Evolutionary conservation across 345 rosid species (phyloP).

Genomic region (Sonneratia alba): DNA sequence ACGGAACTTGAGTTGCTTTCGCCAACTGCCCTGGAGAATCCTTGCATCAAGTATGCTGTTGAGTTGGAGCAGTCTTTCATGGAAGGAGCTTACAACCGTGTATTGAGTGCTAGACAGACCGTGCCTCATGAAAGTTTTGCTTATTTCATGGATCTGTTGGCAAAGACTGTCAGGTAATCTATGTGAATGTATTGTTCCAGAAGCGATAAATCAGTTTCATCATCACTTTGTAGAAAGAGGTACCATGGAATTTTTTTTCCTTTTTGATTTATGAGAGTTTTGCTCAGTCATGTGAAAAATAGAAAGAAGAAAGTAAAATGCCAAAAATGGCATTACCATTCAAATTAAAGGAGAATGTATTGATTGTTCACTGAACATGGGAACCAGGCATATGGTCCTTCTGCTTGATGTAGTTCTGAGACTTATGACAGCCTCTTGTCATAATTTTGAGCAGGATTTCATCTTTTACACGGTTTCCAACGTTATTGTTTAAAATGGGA

Average conservation of each 20-base stretch:
- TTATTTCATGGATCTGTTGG: conserved; percentile 97
- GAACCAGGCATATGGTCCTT: not conserved
- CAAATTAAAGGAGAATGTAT: not conserved
- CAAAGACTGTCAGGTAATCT: conserved; percentile 84
- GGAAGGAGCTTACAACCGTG: conserved; percentile 99
- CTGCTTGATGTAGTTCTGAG: not conserved
- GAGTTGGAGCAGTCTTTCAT: conserved; percentile 99
- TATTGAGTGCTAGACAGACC: conserved; percentile 78
- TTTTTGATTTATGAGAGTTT: not conserved
- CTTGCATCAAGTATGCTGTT: conserved; percentile 90
- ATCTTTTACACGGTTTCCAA: not conserved
- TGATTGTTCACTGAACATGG: not conserved
- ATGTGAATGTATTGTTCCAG: not conserved
- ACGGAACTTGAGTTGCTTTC: conserved; percentile 87
- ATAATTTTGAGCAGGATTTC: not conserved
- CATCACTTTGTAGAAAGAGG: not conserved
- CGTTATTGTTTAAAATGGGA: no score
- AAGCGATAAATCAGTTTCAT: not conserved
- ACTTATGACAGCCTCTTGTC: not conserved
- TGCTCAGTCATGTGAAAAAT: not conserved
- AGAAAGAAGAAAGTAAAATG: not conserved
- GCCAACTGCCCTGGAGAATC: conserved; percentile 62
- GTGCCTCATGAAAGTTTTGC: conserved; percentile 81
- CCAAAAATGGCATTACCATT: not conserved
- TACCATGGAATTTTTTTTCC: not conserved